These are phyloP conservation scores for Gomphus bonarii DNA, from an alignment of 1,284 basidiomycete genomes.

Conservation along the genomic window DNA sequence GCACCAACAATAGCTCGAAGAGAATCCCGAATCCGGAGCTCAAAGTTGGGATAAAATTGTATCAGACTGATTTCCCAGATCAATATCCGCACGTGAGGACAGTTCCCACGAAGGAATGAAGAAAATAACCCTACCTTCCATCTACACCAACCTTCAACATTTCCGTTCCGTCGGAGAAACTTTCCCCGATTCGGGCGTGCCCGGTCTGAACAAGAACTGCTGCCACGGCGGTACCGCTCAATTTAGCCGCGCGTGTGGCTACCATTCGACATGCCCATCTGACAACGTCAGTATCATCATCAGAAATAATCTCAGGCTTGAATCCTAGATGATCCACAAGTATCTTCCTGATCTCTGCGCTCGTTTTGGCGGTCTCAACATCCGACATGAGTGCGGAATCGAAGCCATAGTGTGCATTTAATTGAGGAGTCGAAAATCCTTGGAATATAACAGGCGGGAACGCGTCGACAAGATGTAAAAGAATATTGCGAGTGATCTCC, in stretches of 20 bases:
- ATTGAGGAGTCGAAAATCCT: conserved; percentile 58
- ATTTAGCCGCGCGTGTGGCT: conserved; percentile 69
- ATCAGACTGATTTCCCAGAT: conserved; percentile 49
- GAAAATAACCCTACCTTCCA: conserved; percentile 49
- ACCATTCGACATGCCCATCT: conserved; percentile 74
- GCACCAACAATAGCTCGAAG: conserved; percentile 70
- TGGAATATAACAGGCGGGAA: conserved; percentile 67
- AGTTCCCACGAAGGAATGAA: conserved; percentile 7
- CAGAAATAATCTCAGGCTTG: conserved; percentile 37
- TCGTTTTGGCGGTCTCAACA: conserved; percentile 65
- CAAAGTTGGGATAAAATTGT: conserved; percentile 85
- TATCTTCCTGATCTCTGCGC: conserved; percentile 34
- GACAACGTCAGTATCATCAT: conserved; percentile 72
- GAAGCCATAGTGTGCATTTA: conserved; percentile 90
- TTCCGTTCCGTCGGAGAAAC: conserved; percentile 31
- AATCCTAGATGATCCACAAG: conserved; percentile 58
- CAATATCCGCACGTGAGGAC: neutral
- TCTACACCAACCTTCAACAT: conserved; percentile 78
- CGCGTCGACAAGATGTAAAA: conserved; percentile 81
- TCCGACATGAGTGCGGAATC: conserved; percentile 90
- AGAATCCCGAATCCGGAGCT: conserved; percentile 63
- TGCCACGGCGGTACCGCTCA: conserved; percentile 84
- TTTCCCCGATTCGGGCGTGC: conserved; percentile 34
- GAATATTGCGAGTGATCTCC: conserved; percentile 81
- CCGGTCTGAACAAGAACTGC: conserved; percentile 79